Evolutionary conservation across 1,139 yeast species (phyloP).

Genomic region (Kurtzmaniella quercitrusa): DNA sequence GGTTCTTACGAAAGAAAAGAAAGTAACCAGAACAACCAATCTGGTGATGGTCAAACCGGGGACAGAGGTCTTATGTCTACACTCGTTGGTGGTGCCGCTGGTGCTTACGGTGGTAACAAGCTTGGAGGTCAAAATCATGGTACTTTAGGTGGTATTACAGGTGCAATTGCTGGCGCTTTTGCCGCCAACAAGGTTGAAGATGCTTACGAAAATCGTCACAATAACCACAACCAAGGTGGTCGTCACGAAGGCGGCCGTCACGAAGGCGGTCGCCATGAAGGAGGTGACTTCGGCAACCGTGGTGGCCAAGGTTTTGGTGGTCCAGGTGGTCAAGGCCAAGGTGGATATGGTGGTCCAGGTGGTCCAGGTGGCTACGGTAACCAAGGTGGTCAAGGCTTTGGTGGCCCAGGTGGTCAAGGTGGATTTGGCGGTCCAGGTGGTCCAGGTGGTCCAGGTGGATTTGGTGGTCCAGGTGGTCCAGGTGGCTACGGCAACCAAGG

Average conservation of each 20-base stretch:
- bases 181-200: slow-evolving; percentile 54
- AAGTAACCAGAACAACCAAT: slow-evolving; percentile 13
- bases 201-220: slow-evolving; percentile 20
- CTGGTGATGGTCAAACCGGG: slow-evolving; percentile 28
- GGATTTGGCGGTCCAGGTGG: slow-evolving; percentile 12
- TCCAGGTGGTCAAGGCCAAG: slow-evolving; percentile 12
- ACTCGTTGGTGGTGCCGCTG: slow-evolving; percentile 57
- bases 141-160: slow-evolving; percentile 50
- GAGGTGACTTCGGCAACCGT: slow-evolving; percentile 15
- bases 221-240: slow-evolving; percentile 12
- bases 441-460: slow-evolving; percentile 8
- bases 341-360: slow-evolving; percentile 12
- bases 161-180: slow-evolving; percentile 60
- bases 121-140: slow-evolving; percentile 39
- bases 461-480: slow-evolving; percentile 9
- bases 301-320: slow-evolving; percentile 11
- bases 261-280: slow-evolving; percentile 11
- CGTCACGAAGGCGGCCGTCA: slow-evolving; percentile 11
- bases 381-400: slow-evolving; percentile 4
- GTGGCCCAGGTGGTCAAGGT: slow-evolving; percentile 13
- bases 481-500: slow-evolving; percentile 7
- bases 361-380: slow-evolving; percentile 9
- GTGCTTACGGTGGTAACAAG: slow-evolving; percentile 49
- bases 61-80: slow-evolving; percentile 57
- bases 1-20: slow-evolving; percentile 26